Base-by-base conservation (phyloP, 768 basidiomycete species). In the Lentinula sp. region DNA sequence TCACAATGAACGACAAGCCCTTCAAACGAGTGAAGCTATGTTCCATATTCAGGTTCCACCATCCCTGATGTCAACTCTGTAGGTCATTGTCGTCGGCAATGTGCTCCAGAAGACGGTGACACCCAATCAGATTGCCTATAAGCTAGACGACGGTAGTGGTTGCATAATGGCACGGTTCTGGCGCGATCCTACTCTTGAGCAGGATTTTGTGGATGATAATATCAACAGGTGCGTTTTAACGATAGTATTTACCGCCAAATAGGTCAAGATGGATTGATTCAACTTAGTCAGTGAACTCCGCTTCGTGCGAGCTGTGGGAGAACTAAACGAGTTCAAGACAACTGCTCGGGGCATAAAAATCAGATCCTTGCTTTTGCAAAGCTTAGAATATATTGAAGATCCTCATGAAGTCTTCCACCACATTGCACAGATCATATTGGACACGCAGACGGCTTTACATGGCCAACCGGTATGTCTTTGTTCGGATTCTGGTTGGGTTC, bases 1-100 rank as follows among this genome's bases (percentile, higher is more conserved):
- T 68, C 48, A 58, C 33, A 51, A 67, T 70, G 16, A 66, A 69
- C 8, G 65, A 61, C 4, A 65, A 58, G 20, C 65, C 64, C 15
- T 59, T 70, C 18, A 61, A 64, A n/a, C 50, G 48, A 23, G 69
- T 69, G 6, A 20, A 20, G 37, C 15, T 15, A 6, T 16, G 6
- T 23, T 6, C 15, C 50, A 52, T 33, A 6, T n/a, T 18, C 9
- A 4, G 4, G 15, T 28, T 28, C 28, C 28, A 8, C 4, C 28
- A 36, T n/a, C 8, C 5, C 13, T 33, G 4, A 20, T 16, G 37
- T 10, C 37, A 6, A n/a, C 13, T n/a, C 32, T 56, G 2, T 36
- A 59, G 58, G 45, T 50, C 15, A 16, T 50, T 12, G 36, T 59
- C 6, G 46, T 59, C 35, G 58, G 45, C 1, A 48, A 59, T 12